These are phyloP conservation scores for rapeseed (Brassica napus) DNA, from an alignment of 345 rosid species.

Conservation along the genomic window DNA sequence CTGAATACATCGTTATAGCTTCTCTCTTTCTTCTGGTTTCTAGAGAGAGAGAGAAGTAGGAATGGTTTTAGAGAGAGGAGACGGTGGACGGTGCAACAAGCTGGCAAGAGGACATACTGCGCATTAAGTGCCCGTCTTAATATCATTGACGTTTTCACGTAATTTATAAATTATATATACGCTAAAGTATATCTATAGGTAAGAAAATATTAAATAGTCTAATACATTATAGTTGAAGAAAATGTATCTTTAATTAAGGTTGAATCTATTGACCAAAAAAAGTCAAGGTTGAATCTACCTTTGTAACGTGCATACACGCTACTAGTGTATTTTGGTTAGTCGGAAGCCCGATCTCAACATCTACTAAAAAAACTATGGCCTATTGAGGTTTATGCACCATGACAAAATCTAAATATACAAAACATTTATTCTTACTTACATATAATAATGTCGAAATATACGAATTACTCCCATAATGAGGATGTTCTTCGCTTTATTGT, in stretches of 20 bases:
- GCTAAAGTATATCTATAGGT: neutral
- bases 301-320: neutral
- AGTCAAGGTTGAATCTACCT: neutral
- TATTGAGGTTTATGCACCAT: no score
- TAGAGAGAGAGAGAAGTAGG: constrained; percentile 13
- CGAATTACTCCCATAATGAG: neutral
- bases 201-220: neutral
- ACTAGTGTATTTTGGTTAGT: neutral
- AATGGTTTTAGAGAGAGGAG: neutral
- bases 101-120: constrained; percentile 53
- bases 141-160: constrained; percentile 5
- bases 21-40: neutral
- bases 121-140: constrained; percentile 46
- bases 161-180: neutral
- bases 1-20: constrained; percentile 44
- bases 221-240: neutral
- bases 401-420: neutral
- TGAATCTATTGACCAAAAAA: no score
- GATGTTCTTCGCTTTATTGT: neutral
- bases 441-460: neutral
- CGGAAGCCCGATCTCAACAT: neutral
- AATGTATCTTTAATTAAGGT: neutral
- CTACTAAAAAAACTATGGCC: neutral
- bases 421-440: neutral
- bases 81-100: constrained; percentile 28